Conservation (phyloP, 768 basidiomycete species). For the Rhizopogon roseolus region DNA sequence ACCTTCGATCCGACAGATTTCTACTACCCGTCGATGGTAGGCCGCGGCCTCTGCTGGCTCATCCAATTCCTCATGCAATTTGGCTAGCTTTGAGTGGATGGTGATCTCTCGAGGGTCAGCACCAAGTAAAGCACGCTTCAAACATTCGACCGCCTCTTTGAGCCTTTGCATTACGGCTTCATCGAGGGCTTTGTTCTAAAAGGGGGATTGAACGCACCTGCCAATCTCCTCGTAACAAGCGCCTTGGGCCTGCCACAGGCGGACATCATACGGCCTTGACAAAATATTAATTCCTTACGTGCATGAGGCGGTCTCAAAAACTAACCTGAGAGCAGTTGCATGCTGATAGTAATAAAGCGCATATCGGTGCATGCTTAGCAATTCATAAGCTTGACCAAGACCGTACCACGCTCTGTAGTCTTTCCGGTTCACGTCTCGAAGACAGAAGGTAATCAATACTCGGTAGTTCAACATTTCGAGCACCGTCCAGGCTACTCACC, state of each 20-base stretch:
- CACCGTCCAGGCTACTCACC: constrained; percentile 47
- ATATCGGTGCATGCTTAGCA: constrained; percentile 96
- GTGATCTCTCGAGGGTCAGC: constrained; percentile 73
- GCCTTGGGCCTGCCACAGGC: constrained; percentile 94
- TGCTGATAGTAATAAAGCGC: constrained; percentile 95
- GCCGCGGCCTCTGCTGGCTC: constrained; percentile 67
- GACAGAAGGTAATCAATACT: background rate
- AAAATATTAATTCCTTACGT: background rate
- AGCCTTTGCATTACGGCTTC: constrained; percentile 41
- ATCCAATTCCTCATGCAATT: constrained; percentile 60
- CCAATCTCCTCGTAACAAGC: constrained; percentile 92
- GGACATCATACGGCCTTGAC: constrained; percentile 86
- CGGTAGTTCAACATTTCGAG: background rate
- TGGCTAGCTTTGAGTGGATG: constrained; percentile 71
- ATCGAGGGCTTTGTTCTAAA: constrained; percentile 2
- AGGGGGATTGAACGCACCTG: constrained; percentile 42
- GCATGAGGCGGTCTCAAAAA: background rate
- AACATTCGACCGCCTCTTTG: constrained; percentile 87
- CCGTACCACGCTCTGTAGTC: constrained; percentile 99
- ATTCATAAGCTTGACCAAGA: constrained; percentile 95
- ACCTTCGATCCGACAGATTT: constrained; percentile 55
- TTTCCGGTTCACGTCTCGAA: constrained; percentile 88
- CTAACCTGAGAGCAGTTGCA: constrained; percentile 85
- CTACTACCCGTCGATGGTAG: constrained; percentile 78
- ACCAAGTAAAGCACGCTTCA: constrained; percentile 82